Base-by-base conservation (phyloP, 2,329 filamentous ascomycete genomes). In the Canariomyces notabilis region DNA sequence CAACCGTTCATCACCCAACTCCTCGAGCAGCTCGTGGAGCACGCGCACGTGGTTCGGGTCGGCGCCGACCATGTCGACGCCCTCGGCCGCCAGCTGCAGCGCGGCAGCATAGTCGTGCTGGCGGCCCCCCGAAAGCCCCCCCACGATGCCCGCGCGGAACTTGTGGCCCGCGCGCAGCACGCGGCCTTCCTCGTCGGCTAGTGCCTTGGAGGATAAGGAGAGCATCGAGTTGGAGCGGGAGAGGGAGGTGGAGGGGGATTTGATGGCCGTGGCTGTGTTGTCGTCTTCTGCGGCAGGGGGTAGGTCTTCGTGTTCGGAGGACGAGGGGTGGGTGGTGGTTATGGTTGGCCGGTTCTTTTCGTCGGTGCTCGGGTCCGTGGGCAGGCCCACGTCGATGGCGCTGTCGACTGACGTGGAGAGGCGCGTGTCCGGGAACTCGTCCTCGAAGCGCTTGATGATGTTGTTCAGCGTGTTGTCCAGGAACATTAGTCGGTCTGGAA, bases 381-480 rank as follows among this genome's bases (percentile, higher is more conserved):
- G 26, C 4, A 12, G 14, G 9, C 14, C 26, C 14, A 57, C 48
- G 1, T 60, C 62, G 4, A 59, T 50, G 16, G 59, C 59, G 29
- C 61, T 59, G 40, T 64, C 60, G 8, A 53, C 42, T 4, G 54
- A 12, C 37, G 23, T n/a, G 11, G 58, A 57, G 45, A 71, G 72
- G 29, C 88, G 82, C 1, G 87, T 94, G 61, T 97, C 91, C 0
- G 93, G 93, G 59, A 89, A 97, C 65, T 97, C 91, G 62, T 95
- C 87, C 64, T 97, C 93, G 62, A 97, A 98, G 21, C 93, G 85
- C 62, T 88, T 83, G 60, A 97, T 97, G 69, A 97, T 96, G 55
- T 85, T 84, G 59, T 89, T 78, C 8, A 98, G 75, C 0, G 93
- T 97, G 50, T 85, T 75, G 59, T 96, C 89, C 22, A 98, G 78